These are phyloP conservation scores for Alternaria postmessia DNA, from an alignment of 2,329 filamentous ascomycete species.

Conservation along the genomic window DNA sequence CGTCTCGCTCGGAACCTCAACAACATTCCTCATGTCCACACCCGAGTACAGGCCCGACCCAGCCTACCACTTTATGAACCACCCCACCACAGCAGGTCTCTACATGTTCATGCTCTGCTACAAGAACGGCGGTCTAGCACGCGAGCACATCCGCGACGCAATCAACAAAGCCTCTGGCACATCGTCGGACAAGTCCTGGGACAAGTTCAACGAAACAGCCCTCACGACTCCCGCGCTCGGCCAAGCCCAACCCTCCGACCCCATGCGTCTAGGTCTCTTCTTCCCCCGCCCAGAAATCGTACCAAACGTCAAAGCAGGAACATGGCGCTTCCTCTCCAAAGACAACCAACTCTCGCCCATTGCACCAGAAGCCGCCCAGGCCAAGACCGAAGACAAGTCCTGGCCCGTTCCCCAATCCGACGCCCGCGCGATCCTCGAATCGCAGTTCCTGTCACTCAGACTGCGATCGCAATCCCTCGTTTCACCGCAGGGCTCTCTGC, in stretches of 20 bases:
- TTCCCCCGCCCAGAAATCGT: conserved; percentile 96
- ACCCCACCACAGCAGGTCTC: conserved; percentile 85
- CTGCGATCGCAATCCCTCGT: conserved; percentile 84
- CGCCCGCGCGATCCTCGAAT: conserved; percentile 87
- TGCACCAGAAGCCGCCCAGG: conserved; percentile 57
- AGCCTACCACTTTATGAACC: conserved; percentile 97
- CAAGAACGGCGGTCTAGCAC: conserved; percentile 94
- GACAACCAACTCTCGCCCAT: conserved; percentile 55
- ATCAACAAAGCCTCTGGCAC: conserved; percentile 65
- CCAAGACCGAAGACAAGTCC: conserved; percentile 29
- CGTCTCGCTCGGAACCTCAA: conserved; percentile 92
- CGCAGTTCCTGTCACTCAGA: conserved; percentile 90
- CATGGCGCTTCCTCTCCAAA: conserved; percentile 79
- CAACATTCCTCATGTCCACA: conserved; percentile 97
- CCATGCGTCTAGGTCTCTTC: conserved; percentile 89
- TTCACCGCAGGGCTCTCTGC: conserved; percentile 63
- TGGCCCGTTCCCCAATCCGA: conserved; percentile 71
- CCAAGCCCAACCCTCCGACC: conserved; percentile 59
- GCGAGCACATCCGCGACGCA: conserved; percentile 85
- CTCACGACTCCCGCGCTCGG: conserved; percentile 74
- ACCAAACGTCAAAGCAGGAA: conserved; percentile 84
- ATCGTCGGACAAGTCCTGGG: conserved; percentile 69
- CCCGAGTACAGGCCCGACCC: conserved; percentile 89
- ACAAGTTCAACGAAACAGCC: conserved; percentile 78
- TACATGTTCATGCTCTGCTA: conserved; percentile 99